phyloP scores from a whole-genome alignment of 169 alveolate species.

The Condylostoma magnum region DNA sequence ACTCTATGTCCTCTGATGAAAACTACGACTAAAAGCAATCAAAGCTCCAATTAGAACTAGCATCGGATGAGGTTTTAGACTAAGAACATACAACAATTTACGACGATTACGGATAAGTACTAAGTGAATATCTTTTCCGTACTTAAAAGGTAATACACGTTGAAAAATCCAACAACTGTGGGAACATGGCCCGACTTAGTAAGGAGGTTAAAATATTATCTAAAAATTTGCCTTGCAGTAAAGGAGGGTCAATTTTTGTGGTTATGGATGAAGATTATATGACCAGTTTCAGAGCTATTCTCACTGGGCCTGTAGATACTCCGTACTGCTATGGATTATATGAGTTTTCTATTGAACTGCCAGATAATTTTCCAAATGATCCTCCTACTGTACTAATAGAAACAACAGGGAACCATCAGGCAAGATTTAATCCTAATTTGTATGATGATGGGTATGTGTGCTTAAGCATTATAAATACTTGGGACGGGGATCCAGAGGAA shows the following conservation, averaged over 20 bases:
- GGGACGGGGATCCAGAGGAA: constrained; percentile 89
- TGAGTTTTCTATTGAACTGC: constrained; percentile 80
- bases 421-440: constrained; percentile 90
- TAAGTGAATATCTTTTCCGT: too few species aligned
- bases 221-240: constrained; percentile 42
- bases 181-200: neutral
- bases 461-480: constrained; percentile 85
- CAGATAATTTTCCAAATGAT: constrained; percentile 76
- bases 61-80: too few species aligned
- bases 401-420: constrained; percentile 85
- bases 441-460: constrained; percentile 89
- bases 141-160: too few species aligned
- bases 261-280: constrained; percentile 83
- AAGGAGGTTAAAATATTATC: constrained; percentile 24
- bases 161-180: neutral
- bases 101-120: too few species aligned
- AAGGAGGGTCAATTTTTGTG: constrained; percentile 81
- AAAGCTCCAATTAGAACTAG: too few species aligned
- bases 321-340: constrained; percentile 92
- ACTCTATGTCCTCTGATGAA: too few species aligned
- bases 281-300: constrained; percentile 82
- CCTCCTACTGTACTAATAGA: constrained; percentile 83
- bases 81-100: too few species aligned
- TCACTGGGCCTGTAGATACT: constrained; percentile 87
- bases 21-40: too few species aligned